Base-by-base conservation (phyloP, 2,329 filamentous ascomycete genomes). In the Dendrostoma leiphaemia region DNA sequence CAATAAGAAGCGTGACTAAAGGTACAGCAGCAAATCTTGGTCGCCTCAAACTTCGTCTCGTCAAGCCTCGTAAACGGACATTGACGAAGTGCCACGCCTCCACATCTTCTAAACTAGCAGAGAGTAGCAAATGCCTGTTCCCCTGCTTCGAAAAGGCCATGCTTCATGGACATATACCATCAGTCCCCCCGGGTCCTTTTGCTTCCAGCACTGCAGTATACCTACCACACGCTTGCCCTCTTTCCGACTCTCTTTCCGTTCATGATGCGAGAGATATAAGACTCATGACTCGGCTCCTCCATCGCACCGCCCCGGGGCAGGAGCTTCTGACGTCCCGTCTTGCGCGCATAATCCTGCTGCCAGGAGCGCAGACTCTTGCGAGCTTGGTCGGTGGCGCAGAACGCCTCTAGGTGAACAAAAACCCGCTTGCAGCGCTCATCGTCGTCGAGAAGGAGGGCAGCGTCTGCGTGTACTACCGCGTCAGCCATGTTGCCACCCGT, bases 331-430 rank as follows among this genome's bases (percentile, higher is more conserved):
- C 71, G 69, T 9, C 67, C 64, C 41, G 63, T 59, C 3, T 63
- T 68, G 7, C 74, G 70, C 26, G 80, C 79, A 61, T 78, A 83
- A 3, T 57, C 59, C 55, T 76, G 69, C 63, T 81, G 79, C 74
- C 79, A 84, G 4, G 65, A 60, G 28, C 68, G 69, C 2, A 84
- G 65, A 29, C 80, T 78, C 5, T 66, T 61, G n/a, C 67, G 72
- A 1, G 82, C 80, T 46, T 78, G 76, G 2, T 61, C 61, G 0
- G 76, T 82, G 8, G 64, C 62, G 56, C 81, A 84, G 13, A 76
- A 64, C 0, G 67, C 62, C 37, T 78, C 73, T 0, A 84, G 71
- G 29, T 76, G 68, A 2, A 61, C 45, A 49, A 84, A 80, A 0
- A 80, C 70, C 28, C 75, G 74, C 9, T 66, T 67, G 43, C 64